Conservation (phyloP, 768 basidiomycete genomes). For the Epithele typhae region DNA sequence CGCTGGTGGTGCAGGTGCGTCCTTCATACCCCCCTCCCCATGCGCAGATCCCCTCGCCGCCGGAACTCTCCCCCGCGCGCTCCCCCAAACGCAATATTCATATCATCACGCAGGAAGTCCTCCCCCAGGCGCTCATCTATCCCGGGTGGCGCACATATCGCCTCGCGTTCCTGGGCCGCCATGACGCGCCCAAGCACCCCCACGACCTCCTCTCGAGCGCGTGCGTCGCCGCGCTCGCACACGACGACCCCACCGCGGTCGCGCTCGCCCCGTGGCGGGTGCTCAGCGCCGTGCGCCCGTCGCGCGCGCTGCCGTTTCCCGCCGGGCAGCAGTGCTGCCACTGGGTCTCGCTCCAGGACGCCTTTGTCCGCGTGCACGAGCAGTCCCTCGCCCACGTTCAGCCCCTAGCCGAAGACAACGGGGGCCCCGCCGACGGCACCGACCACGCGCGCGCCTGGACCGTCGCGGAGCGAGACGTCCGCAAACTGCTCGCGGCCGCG, state of each 20-base stretch:
- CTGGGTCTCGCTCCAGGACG: not conserved
- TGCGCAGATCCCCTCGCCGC: no score
- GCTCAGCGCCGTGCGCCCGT: not conserved
- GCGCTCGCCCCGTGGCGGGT: not conserved
- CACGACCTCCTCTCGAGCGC: not conserved
- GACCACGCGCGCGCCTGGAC: not conserved
- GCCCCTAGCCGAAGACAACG: no score
- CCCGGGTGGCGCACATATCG: not conserved
- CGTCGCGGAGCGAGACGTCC: not conserved
- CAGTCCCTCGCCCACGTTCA: not conserved
- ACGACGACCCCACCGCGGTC: not conserved
- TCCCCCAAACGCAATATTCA: not conserved
- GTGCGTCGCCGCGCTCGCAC: no score
- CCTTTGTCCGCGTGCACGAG: not conserved
- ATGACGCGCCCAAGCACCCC: not conserved
- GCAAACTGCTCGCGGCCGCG: not conserved
- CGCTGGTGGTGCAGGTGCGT: slow-evolving; percentile 3
- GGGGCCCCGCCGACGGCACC: no score
- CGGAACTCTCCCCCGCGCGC: not conserved
- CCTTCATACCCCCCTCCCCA: not conserved
- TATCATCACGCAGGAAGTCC: not conserved
- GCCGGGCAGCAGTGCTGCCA: slow-evolving; percentile 1
- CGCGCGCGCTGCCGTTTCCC: not conserved
- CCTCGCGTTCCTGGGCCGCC: not conserved
- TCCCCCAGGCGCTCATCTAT: not conserved